These are phyloP conservation scores for Triglochin maritima DNA, from an alignment of 106 monocot genomes.

Conservation along the genomic window DNA sequence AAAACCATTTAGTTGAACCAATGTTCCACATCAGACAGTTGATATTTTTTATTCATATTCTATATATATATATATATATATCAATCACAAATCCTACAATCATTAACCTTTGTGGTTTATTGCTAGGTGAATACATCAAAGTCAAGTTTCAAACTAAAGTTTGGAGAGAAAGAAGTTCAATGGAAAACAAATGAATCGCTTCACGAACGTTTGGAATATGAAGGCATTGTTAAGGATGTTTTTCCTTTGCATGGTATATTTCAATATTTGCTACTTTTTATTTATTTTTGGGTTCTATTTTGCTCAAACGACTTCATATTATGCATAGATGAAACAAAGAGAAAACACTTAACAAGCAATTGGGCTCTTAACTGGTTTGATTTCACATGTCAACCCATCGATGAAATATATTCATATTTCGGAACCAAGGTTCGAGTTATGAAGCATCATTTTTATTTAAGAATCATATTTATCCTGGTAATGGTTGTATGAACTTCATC, in stretches of 20 bases:
- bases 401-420: conserved; percentile 86
- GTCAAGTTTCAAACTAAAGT: conserved; percentile 25
- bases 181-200: conserved; percentile 49
- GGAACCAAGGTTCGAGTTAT: conserved; percentile 78
- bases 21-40: no score
- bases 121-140: conserved; percentile 50
- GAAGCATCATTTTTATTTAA: no score
- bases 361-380: conserved; percentile 90
- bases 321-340: conserved; percentile 49
- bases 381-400: conserved; percentile 84
- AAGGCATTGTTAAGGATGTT: conserved; percentile 69
- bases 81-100: no score
- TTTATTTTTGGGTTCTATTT: no score
- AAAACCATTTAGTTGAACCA: no score
- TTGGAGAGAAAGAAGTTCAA: conserved; percentile 36
- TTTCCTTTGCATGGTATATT: conserved; percentile 70
- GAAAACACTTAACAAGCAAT: conserved; percentile 49
- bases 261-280: no score
- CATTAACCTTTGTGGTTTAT: neutral
- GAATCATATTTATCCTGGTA: no score
- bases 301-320: no score
- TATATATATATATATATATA: no score
- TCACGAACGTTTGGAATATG: conserved; percentile 40
- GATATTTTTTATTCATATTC: no score
- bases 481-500: no score